Conservation (phyloP, 805 yeast species). For the Saccharomyces jurei region DNA sequence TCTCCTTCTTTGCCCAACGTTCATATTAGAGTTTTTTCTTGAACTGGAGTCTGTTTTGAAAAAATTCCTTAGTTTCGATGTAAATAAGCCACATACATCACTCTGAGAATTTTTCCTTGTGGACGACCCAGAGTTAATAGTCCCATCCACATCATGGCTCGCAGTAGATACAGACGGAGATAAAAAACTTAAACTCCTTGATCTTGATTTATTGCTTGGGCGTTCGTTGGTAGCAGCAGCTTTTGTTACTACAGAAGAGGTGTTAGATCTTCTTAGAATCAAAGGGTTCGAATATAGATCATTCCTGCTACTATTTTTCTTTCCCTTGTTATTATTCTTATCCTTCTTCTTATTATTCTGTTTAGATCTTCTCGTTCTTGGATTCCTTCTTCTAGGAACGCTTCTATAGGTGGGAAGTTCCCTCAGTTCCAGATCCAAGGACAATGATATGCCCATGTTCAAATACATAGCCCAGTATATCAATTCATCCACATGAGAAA, state of each 20-base stretch:
- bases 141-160: not conserved
- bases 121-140: not conserved
- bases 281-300: not conserved
- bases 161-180: not conserved
- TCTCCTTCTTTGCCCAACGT: not conserved
- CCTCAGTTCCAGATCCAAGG: constrained; percentile 67
- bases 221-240: not conserved
- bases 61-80: not conserved
- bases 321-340: constrained; percentile 2
- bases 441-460: constrained; percentile 67
- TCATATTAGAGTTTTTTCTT: not conserved
- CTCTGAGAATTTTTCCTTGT: not conserved
- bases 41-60: not conserved
- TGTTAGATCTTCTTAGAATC: not conserved
- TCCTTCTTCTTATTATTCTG: not conserved
- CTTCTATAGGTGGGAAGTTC: constrained; percentile 70
- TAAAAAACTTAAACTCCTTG: not conserved
- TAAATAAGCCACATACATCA: not conserved
- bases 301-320: not conserved
- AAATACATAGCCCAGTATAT: constrained; percentile 73
- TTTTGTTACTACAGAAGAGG: not conserved
- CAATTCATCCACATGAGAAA: constrained; percentile 53
- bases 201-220: not conserved
- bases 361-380: constrained; percentile 24
- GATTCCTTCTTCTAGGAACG: constrained; percentile 67